Evolutionary conservation across 2,329 filamentous ascomycete genomes (phyloP).

Genomic region (Fusarium sp.): DNA sequence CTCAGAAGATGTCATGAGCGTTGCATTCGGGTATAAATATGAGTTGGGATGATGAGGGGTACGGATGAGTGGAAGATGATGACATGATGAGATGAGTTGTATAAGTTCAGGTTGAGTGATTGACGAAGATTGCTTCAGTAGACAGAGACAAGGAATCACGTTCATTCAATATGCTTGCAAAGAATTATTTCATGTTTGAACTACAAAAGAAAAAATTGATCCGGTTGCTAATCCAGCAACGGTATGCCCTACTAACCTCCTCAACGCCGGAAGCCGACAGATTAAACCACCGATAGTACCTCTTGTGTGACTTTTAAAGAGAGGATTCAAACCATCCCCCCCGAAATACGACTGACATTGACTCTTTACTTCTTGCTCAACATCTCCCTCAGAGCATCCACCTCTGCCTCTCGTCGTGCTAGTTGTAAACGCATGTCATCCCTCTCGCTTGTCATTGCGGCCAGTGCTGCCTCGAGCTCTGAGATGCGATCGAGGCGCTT

Average conservation of each 20-base stretch:
- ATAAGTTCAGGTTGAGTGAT: neutral
- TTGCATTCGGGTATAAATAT: neutral
- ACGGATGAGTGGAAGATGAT: neutral
- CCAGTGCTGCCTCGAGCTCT: slow-evolving; percentile 67
- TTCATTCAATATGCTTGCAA: neutral
- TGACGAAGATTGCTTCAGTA: neutral
- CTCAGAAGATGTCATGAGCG: slow-evolving; percentile 16
- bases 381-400: slow-evolving; percentile 65
- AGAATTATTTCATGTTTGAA: neutral
- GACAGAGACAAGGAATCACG: neutral
- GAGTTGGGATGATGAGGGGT: neutral
- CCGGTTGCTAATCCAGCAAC: slow-evolving; percentile 16
- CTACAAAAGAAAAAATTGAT: neutral
- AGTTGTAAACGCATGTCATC: slow-evolving; percentile 69
- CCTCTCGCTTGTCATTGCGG: slow-evolving; percentile 65
- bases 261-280: slow-evolving; percentile 21
- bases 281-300: slow-evolving; percentile 1
- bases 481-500: slow-evolving; percentile 72
- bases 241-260: slow-evolving; percentile 19
- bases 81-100: neutral
- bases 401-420: slow-evolving; percentile 70
- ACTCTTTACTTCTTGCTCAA: slow-evolving; percentile 45
- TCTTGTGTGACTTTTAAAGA: neutral
- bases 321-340: too few species aligned
- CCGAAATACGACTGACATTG: neutral